Conservation (phyloP, 805 yeast genomes). For the Priceomyces melissophilus region DNA sequence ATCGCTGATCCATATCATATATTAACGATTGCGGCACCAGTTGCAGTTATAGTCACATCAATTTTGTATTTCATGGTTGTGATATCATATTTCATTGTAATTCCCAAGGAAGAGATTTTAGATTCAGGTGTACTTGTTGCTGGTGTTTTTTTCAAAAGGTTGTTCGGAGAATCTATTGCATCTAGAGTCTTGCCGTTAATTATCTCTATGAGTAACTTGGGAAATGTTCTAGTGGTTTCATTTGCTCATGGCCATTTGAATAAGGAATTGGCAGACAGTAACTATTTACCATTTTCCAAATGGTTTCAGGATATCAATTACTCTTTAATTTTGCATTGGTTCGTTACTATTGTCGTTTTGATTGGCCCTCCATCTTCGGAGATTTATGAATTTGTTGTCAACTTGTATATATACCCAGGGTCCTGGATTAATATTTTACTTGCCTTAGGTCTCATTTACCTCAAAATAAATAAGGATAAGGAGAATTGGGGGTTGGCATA, state of each 20-base stretch:
- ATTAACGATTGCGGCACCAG: slow-evolving; percentile 57
- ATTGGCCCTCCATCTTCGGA: slow-evolving; percentile 61
- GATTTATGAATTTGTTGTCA: slow-evolving; percentile 61
- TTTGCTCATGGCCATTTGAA: slow-evolving; percentile 60
- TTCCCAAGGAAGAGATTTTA: slow-evolving; percentile 44
- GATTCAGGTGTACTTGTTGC: slow-evolving; percentile 63
- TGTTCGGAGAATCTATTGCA: slow-evolving; percentile 55
- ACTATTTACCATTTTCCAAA: slow-evolving; percentile 48
- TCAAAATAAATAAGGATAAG: slow-evolving; percentile 37
- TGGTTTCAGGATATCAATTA: slow-evolving; percentile 42
- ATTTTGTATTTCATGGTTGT: slow-evolving; percentile 54
- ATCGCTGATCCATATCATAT: slow-evolving; percentile 55
- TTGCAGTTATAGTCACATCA: slow-evolving; percentile 52
- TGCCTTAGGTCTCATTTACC: slow-evolving; percentile 50
- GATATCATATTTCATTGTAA: slow-evolving; percentile 54
- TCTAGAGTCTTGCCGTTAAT: slow-evolving; percentile 49
- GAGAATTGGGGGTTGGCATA: slow-evolving; percentile 38
- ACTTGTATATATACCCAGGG: slow-evolving; percentile 61
- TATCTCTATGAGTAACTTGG: slow-evolving; percentile 60
- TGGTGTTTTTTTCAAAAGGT: slow-evolving; percentile 54
- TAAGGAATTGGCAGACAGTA: slow-evolving; percentile 53
- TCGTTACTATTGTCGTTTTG: slow-evolving; percentile 50
- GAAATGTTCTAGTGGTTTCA: slow-evolving; percentile 62
- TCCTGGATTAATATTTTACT: slow-evolving; percentile 55
- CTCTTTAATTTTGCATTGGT: slow-evolving; percentile 54